A percentile compares a stretch with the other conserved stretches of the same genome.
Evolutionary conservation across 441 rosid species (phyloP).

Genomic region (Syzygium syzygioides): DNA sequence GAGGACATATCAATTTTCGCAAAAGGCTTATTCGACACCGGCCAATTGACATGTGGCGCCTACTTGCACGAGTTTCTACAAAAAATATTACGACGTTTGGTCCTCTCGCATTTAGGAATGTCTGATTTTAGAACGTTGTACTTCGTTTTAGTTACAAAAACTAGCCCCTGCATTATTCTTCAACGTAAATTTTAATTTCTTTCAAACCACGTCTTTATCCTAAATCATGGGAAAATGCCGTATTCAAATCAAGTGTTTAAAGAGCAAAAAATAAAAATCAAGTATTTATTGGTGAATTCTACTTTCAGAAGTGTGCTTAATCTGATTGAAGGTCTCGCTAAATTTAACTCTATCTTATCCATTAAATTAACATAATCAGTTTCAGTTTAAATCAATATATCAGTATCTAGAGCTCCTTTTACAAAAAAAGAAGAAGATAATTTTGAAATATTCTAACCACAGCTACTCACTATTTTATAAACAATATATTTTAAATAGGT

Average conservation of each 20-base stretch:
- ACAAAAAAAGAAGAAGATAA: background rate
- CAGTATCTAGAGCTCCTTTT: background rate
- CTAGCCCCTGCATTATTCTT: background rate
- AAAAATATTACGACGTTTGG: background rate
- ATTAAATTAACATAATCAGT: background rate
- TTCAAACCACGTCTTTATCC: background rate
- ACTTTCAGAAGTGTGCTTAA: background rate
- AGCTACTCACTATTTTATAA: background rate
- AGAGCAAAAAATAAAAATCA: background rate
- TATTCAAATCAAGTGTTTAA: background rate
- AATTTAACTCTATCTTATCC: background rate
- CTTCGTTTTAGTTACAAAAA: background rate
- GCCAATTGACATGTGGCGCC: background rate
- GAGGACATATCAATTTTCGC: background rate
- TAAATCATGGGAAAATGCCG: background rate
- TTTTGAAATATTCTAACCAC: background rate
- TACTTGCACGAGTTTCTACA: background rate
- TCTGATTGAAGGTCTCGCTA: background rate
- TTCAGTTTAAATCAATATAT: background rate
- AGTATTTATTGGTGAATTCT: background rate
- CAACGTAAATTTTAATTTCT: background rate
- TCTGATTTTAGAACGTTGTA: background rate
- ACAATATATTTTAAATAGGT: background rate
- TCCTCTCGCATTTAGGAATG: background rate
- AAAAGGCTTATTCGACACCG: background rate